A percentile compares a stretch with the other conserved stretches of the same genome.
Evolutionary conservation across 345 rosid genomes (phyloP).

Genomic region (Erucastrum elatum): DNA sequence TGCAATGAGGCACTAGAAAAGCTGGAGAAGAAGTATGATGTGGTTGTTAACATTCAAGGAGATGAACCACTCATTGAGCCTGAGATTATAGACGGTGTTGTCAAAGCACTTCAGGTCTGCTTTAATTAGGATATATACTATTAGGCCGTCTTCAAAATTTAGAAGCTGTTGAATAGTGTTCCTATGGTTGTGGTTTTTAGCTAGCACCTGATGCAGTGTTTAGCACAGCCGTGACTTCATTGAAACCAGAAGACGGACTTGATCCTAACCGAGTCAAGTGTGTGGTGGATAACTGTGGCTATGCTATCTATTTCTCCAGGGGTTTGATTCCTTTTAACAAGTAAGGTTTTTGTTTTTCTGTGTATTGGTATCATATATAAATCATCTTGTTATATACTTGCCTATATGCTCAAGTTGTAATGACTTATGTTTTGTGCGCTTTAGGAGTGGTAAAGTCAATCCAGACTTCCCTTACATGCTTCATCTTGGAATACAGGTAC

Average conservation of each 20-base stretch:
- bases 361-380: not conserved
- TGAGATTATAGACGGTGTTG: constrained; percentile 92
- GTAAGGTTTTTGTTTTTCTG: constrained; percentile 35
- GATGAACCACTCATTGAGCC: constrained; percentile 98
- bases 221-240: constrained; percentile 89
- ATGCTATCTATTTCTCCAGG: constrained; percentile 91
- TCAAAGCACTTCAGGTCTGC: constrained; percentile 81
- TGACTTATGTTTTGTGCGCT: constrained; percentile 23
- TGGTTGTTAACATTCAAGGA: constrained; percentile 94
- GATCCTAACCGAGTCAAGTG: constrained; percentile 97
- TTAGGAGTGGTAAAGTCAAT: constrained; percentile 81
- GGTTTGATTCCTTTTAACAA: constrained; percentile 92
- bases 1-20: constrained; percentile 88
- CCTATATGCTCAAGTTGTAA: not conserved
- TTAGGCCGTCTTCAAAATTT: not conserved
- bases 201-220: constrained; percentile 95
- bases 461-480: constrained; percentile 82
- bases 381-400: not conserved
- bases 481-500: constrained; percentile 98
- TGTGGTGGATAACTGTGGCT: constrained; percentile 76
- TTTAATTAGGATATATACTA: not conserved
- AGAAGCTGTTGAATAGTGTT: not conserved
- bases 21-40: constrained; percentile 83
- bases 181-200: constrained; percentile 43
- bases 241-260: constrained; percentile 88